Base-by-base conservation (phyloP, 345 rosid genomes). In the Rhizophora apiculata region DNA sequence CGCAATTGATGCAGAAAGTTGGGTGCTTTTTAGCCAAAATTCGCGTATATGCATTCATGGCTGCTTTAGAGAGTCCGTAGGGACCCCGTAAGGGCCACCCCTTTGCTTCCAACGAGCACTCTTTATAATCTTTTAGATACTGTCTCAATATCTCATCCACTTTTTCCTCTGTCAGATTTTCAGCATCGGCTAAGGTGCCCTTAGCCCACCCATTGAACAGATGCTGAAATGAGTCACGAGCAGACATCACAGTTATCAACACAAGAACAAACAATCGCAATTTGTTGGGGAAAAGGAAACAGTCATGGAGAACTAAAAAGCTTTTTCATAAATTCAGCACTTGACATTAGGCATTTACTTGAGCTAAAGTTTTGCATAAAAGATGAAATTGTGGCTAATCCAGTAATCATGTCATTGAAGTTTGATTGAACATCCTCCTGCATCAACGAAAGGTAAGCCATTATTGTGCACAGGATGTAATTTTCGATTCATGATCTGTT, bases 31-130 rank as follows among this genome's bases (percentile, higher is more conserved):
- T 34, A 8, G 64, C 49, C 64, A 61, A 34, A 2, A 34, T 61
- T 10, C 64, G 34, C 20, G 48, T 61, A 21, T 34, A 61, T 3
- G 64, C 64, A 61, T n/a, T 61, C 64, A 61, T 61, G 18, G 64
- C 64, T 30, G 64, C 64, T n/a, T 61, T 34, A 2, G 64, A 61
- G 13, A 61, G 20, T 20, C 1, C 8, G n/a, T 61, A 61, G n/a
- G 64, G 18, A 34, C 13, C 3, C 13, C n/a, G 2, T 5, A n/a
- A 9, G 6, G 64, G 49, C 64, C 64, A 61, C 22, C 64, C 13
- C 32, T 61, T 61, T 6, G 43, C 22, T 30, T 60, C 64, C 20
- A 32, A 6, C 15, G 37, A 32, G 31, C 64, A 43, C 43, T 60
- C 64, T 20, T 19, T 60, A 18, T 32, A 60, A 60, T 60, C 39